phyloP scores from a whole-genome alignment of 192 early-diverging fungal genomes.

The Phlyctochytrium arcticum region DNA sequence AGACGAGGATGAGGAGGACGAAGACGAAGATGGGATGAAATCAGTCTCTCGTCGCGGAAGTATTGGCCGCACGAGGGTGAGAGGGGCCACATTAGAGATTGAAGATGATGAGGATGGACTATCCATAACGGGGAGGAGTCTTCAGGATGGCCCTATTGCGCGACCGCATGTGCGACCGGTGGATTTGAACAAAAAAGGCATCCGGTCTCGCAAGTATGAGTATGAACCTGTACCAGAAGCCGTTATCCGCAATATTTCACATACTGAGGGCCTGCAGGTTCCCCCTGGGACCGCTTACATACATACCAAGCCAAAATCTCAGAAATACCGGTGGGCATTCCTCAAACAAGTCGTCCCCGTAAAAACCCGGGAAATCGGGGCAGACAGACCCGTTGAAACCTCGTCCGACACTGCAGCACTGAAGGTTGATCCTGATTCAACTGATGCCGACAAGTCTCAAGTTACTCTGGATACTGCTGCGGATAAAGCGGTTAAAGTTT shows the following conservation, averaged over 20 bases:
- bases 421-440: neutral
- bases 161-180: no score
- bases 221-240: slow-evolving; percentile 59
- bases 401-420: neutral
- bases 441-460: no score
- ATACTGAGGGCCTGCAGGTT: neutral
- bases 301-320: neutral
- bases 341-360: neutral
- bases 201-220: slow-evolving; percentile 53
- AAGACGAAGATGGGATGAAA: slow-evolving; percentile 27
- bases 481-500: no score
- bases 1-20: slow-evolving; percentile 27
- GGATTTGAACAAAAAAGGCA: slow-evolving; percentile 44
- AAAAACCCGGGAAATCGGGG: neutral
- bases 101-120: slow-evolving; percentile 24
- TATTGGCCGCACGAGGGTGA: slow-evolving; percentile 11
- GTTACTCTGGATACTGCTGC: no score
- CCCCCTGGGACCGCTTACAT: neutral
- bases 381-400: neutral
- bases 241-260: slow-evolving; percentile 60
- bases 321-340: neutral
- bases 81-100: slow-evolving; percentile 5
- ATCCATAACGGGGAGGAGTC: no score
- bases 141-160: no score
- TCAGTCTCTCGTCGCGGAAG: neutral